Evolutionary conservation across 495 filamentous ascomycete genomes (phyloP), one percentile per base, ranked within the genome.

Genomic region (Penicillium longicatenatum): DNA sequence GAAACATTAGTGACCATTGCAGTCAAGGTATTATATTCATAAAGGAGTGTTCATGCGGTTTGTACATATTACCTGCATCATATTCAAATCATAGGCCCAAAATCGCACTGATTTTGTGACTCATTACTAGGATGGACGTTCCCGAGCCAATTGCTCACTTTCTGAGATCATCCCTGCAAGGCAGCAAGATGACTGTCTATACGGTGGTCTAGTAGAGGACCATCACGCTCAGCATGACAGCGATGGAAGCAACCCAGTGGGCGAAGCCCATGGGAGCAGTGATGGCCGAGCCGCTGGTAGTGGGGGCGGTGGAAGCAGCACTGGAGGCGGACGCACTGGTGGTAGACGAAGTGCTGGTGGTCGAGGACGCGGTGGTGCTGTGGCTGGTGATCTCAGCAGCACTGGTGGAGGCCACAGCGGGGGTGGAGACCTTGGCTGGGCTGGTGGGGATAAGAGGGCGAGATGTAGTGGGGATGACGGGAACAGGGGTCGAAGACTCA

Each of bases 321-420:
- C 16, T 10, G 19, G 45, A 48, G 16, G 45, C 21, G 12, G 45
- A 14, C 12, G 45, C 22, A 19, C 45, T 29, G 21, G 44, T 46
- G 2, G 45, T 45, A 21, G 42, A 26, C 6, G 45, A 26, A 48
- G 45, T 48, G 24, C 45, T 48, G 45, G 45, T 48, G 14, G 11
- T 48, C 14, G 11, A 11, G 14, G 12, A 11, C 16, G 45, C 14
- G 14, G 43, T 45, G 17, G 43, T 22, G 20, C 5, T 46, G 43
- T 8, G 12, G 31, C 31, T 35, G 10, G 31, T 35, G 31, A 35
- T 14, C 31, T 26, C 7, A 2, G 9, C 31, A 14, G 31, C 31
- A 14, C 31, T 35, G 31, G 31, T 11, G 11, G 31, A 33, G 31
- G 11, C 31, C 9, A 33, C 7, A 11, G 26, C 43, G 6, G 43